Evolutionary conservation across 768 basidiomycete genomes (phyloP), one percentile per base, ranked within the genome.

Genomic region (Calvatia gigantea): DNA sequence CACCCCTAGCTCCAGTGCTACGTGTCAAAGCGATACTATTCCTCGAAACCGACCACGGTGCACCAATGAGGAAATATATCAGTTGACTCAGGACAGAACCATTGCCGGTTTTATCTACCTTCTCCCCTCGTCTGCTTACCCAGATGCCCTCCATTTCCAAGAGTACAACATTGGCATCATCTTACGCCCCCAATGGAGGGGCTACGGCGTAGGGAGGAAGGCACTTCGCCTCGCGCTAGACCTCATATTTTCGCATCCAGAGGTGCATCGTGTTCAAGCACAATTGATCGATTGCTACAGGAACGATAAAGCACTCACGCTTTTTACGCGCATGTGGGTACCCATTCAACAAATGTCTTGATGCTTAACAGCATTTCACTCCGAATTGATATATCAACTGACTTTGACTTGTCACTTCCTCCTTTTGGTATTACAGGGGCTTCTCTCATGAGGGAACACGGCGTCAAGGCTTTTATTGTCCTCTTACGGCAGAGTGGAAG

Each of bases 381-480:
- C 44, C 53, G 27, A 29, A 38, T 54, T n/a, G 42, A 14, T 6
- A 31, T 19, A 19, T 2, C 3, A 49, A 48, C 11, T 43, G 38
- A 46, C 42, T 49, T 17, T 46, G 25, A 31, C 35, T 43, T 21
- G 21, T 15, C 54, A 27, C 33, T 37, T 46, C 58, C 45, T 37
- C 43, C 42, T 35, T 56, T 49, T 41, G 37, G 47, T n/a, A 44
- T 27, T 57, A 19, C 57, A 82, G 81, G 52, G 81, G 82, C 7
- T 87, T 90, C 62, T 66, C 66, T 6, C 79, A 84, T 57, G 87
- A 90, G 67, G 87, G 87, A 43, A 80, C 75, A 7, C 77, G 79
- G 39, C 79, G 86, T 29, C 75, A 80, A 41, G 75, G 80, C 0
- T 79, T 83, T 51, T 79, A 67, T 62, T 76, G 76, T 57, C 70